Conservation (phyloP, 1,284 basidiomycete species). For the Irpex lacteus region DNA sequence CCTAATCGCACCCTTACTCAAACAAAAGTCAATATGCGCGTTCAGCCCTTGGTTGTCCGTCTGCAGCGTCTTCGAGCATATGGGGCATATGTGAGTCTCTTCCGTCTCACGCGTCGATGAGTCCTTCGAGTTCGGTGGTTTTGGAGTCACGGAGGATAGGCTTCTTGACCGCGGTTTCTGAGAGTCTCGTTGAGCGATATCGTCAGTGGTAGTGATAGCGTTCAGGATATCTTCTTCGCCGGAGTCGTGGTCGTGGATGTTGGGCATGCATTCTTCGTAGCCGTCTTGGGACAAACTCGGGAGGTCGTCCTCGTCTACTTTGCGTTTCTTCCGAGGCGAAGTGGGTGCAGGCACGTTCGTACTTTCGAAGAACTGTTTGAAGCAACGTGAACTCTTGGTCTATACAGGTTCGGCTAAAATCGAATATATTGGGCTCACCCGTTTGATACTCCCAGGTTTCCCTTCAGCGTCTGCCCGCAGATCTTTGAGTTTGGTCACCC, state of each 20-base stretch:
- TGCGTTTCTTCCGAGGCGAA: constrained; percentile 40
- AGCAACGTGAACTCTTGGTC: not conserved
- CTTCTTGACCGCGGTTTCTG: too few species aligned
- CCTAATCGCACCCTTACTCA: constrained; percentile 67
- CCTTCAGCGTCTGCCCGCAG: constrained; percentile 47
- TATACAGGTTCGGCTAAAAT: too few species aligned
- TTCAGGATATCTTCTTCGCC: not conserved
- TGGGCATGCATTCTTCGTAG: constrained; percentile 47
- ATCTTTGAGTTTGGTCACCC: constrained; percentile 85
- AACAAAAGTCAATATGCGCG: constrained; percentile 74
- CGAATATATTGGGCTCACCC: constrained; percentile 37
- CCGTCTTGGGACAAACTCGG: constrained; percentile 23
- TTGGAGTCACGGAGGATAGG: too few species aligned
- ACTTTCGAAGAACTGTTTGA: constrained; percentile 57
- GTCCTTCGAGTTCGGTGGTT: too few species aligned
- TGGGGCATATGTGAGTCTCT: constrained; percentile 49
- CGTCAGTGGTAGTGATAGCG: too few species aligned
- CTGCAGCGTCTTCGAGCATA: constrained; percentile 55
- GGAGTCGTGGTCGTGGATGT: constrained; percentile 42
- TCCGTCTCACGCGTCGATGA: not conserved
- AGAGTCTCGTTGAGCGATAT: too few species aligned
- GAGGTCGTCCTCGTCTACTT: constrained; percentile 7
- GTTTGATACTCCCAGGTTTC: constrained; percentile 55
- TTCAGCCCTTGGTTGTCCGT: constrained; percentile 70
- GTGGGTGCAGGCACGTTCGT: constrained; percentile 30